A percentile compares a stretch with the other conserved stretches of the same genome.
These are phyloP conservation scores for Lactifluus hygrophoroides DNA, from an alignment of 768 basidiomycete species.

Conservation along the genomic window DNA sequence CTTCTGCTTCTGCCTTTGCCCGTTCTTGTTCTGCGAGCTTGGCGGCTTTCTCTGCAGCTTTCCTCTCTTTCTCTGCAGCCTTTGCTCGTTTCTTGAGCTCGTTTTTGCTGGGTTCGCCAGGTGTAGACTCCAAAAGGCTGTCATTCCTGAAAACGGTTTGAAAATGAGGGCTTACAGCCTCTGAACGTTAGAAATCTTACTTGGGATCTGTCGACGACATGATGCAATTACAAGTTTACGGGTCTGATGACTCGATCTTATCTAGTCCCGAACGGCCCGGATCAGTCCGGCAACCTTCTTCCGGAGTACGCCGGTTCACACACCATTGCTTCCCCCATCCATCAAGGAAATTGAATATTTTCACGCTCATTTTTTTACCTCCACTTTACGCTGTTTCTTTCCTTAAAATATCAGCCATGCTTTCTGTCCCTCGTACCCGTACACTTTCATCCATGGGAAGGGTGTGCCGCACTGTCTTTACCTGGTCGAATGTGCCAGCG, in stretches of 20 bases:
- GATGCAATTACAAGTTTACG: background rate
- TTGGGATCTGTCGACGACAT: slow-evolving; percentile 14
- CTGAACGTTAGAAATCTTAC: background rate
- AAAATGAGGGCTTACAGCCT: background rate
- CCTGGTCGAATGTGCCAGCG: slow-evolving; percentile 75
- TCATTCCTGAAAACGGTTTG: background rate
- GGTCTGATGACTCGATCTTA: slow-evolving; percentile 3
- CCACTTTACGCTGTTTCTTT: slow-evolving; percentile 22
- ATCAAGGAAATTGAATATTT: no score
- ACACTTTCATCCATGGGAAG: slow-evolving; percentile 42
- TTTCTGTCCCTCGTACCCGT: slow-evolving; percentile 35
- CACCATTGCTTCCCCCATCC: no score
- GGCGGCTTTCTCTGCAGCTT: slow-evolving; percentile 78
- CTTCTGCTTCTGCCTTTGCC: slow-evolving; percentile 56
- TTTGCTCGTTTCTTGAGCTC: slow-evolving; percentile 90
- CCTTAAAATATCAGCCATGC: slow-evolving; percentile 29
- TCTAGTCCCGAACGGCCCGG: background rate
- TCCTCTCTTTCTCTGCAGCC: slow-evolving; percentile 83
- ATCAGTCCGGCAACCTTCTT: background rate
- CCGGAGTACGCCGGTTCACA: background rate
- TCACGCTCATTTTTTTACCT: background rate
- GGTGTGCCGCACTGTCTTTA: slow-evolving; percentile 44
- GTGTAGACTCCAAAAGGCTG: background rate
- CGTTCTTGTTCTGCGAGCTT: slow-evolving; percentile 67
- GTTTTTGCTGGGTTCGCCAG: slow-evolving; percentile 65